Percentiles rank a stretch among this genome's conserved stretches.
Conservation (phyloP, 1,284 basidiomycete genomes). For the Cutaneotrichosporon sp. region DNA sequence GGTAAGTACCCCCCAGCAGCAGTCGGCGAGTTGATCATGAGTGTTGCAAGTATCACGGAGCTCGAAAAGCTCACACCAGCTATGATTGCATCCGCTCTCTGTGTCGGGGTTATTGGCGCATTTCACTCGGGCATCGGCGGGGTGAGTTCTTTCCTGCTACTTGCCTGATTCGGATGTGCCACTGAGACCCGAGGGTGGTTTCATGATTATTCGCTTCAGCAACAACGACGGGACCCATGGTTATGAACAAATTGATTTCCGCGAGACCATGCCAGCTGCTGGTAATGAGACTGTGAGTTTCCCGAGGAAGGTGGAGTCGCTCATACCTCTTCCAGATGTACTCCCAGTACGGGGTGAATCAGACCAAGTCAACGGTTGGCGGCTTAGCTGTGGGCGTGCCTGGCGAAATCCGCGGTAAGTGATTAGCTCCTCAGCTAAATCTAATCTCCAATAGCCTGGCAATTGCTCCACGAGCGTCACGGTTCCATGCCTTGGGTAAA, state of each 20-base stretch:
- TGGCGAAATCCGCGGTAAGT: slow-evolving; percentile 67
- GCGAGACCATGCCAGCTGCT: slow-evolving; percentile 47
- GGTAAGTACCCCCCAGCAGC: slow-evolving; percentile 12
- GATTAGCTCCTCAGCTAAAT: background rate
- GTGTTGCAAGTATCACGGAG: too few relatives aligned
- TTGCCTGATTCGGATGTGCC: background rate
- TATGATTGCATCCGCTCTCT: slow-evolving; percentile 42
- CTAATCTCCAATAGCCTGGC: slow-evolving; percentile 50
- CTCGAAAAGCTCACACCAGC: background rate
- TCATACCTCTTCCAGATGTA: slow-evolving; percentile 19
- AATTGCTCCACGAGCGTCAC: slow-evolving; percentile 66
- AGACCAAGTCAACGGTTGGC: slow-evolving; percentile 55
- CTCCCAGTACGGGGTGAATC: slow-evolving; percentile 22
- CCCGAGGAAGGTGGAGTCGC: background rate
- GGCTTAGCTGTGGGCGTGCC: slow-evolving; percentile 77
- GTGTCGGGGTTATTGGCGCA: slow-evolving; percentile 46
- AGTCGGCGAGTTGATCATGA: too few relatives aligned
- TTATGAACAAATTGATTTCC: slow-evolving; percentile 49
- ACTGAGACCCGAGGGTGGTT: too few relatives aligned
- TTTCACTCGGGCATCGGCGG: slow-evolving; percentile 50
- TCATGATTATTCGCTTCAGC: slow-evolving; percentile 19
- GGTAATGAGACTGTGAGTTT: slow-evolving; percentile 44
- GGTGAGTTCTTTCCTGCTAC: slow-evolving; percentile 10
- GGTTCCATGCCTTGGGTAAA: slow-evolving; percentile 67
- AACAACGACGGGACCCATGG: slow-evolving; percentile 25